Conservation (phyloP, 148 eudicot species). For the Amaranthus hypochondriacus region DNA sequence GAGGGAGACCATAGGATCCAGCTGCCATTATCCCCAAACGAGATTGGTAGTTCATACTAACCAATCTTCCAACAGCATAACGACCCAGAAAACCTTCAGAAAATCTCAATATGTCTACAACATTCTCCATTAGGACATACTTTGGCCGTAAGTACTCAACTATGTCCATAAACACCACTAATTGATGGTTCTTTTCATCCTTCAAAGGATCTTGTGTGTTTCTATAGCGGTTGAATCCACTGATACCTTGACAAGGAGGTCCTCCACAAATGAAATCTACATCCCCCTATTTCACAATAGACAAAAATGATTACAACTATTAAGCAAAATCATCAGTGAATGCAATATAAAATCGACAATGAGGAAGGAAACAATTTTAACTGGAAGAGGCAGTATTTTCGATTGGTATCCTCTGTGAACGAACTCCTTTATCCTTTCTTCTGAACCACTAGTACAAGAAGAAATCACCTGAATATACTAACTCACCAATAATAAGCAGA, state of each 20-base stretch:
- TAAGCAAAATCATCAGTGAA: not conserved
- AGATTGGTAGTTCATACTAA: slow-evolving; percentile 19
- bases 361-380: not conserved
- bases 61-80: slow-evolving; percentile 20
- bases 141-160: slow-evolving; percentile 13
- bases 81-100: slow-evolving; percentile 18
- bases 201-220: slow-evolving; percentile 5
- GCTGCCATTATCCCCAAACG: slow-evolving; percentile 24
- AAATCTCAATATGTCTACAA: slow-evolving; percentile 17
- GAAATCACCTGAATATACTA: not conserved
- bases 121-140: slow-evolving; percentile 24
- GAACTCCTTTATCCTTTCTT: slow-evolving; percentile 19
- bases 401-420: slow-evolving; percentile 14
- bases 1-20: slow-evolving; percentile 23
- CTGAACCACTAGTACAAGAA: not conserved
- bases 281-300: slow-evolving; percentile 11
- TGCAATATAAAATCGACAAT: not conserved
- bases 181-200: slow-evolving; percentile 21
- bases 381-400: slow-evolving; percentile 20
- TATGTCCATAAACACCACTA: slow-evolving; percentile 23
- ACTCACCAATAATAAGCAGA: not conserved
- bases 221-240: slow-evolving; percentile 20
- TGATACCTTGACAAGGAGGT: slow-evolving; percentile 28
- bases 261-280: slow-evolving; percentile 25
- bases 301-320: too few species aligned